Evolutionary conservation across 2,329 filamentous ascomycete genomes (phyloP).

Genomic region (Trichoderma koningii): DNA sequence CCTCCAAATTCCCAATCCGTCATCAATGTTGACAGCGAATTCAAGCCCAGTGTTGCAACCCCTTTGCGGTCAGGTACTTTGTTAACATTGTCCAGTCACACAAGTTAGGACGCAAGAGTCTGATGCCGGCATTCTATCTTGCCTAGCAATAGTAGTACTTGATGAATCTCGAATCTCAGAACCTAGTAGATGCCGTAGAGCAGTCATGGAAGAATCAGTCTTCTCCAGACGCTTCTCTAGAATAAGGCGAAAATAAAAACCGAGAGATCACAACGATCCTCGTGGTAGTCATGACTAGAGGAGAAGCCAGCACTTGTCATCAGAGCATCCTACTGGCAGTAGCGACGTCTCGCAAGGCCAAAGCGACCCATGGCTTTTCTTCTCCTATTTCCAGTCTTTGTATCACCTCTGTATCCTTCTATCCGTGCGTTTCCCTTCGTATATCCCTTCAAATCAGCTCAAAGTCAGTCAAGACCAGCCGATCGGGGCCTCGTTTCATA

Average conservation of each 20-base stretch:
- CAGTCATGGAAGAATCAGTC: background rate
- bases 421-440: background rate
- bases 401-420: background rate
- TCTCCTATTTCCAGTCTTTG: background rate
- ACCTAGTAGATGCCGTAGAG: background rate
- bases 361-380: conserved; percentile 3
- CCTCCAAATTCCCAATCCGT: too few species aligned
- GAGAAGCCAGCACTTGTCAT: conserved; percentile 11
- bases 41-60: background rate
- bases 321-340: conserved; percentile 4
- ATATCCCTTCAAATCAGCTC: background rate
- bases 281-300: conserved; percentile 4
- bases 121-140: background rate
- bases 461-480: background rate
- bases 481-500: background rate
- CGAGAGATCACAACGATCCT: conserved; percentile 3
- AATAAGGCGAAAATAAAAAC: background rate
- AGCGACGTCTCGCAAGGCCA: background rate
- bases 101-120: too few species aligned
- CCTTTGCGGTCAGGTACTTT: too few species aligned
- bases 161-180: background rate
- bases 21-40: background rate
- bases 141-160: background rate
- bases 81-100: background rate
- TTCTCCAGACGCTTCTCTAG: conserved; percentile 13